Evolutionary conservation across 1,284 basidiomycete species (phyloP), one percentile per base, ranked within the genome.

Genomic region (Clitocybe nebularis): DNA sequence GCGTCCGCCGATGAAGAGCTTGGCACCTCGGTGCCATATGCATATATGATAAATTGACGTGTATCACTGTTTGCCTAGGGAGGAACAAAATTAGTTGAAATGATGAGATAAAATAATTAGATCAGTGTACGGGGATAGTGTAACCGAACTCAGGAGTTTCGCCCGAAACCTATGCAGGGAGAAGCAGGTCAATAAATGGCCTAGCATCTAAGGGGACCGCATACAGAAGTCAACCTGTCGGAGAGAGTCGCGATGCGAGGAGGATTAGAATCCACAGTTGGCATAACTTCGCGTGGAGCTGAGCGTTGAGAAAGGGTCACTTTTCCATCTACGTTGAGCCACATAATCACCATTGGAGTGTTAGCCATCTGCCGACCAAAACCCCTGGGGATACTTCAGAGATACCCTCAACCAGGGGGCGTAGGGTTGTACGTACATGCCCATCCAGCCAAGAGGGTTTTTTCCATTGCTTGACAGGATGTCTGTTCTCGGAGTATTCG

Each of bases 311-410:
- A 81, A 21, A 84, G 60, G 7, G 77, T 80, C 32, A 79, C 64
- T 1, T 67, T 61, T 5, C 73, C 73, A 47, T 78, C 71, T 8
- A 60, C 57, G 52, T 81, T 79, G 5, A 74, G 63, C 82, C 82
- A 86, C 61, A 78, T 72, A 34, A 86, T 76, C 39, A 84, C 75
- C 76, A 84, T 78, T 0, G 77, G 73, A 7, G 72, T 64, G 46
- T 68, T 57, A 5, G 66, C 55, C 79, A 82, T 82, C 36, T 58
- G 51, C 0, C 47, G 52, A 6, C 79, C 79, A 52, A 79, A 81
- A 1, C 79, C 79, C 51, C 75, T 78, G 45, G 7, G 45, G 33
- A 42, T 22, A 23, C 5, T 41, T 28, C 26, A 30, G 42, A 19
- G 33, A 16, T 34, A 13, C 29, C 11, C 14, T 11, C 7, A 25